These are phyloP conservation scores for Chaetomium sp. DNA, from an alignment of 2,329 filamentous ascomycete genomes.

Conservation along the genomic window DNA sequence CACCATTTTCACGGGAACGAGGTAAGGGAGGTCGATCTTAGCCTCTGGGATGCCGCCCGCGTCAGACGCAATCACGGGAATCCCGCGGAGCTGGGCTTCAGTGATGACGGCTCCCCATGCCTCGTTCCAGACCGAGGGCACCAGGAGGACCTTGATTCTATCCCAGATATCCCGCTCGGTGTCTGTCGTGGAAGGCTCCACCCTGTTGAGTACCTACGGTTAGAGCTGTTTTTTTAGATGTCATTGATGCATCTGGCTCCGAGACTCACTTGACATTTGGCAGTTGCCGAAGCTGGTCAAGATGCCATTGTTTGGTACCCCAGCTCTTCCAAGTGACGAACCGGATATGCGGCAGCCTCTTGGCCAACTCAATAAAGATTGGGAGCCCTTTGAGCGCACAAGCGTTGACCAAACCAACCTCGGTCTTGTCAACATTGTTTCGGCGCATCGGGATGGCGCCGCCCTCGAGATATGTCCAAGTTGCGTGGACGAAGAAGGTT, in stretches of 20 bases:
- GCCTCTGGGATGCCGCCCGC: constrained; percentile 33
- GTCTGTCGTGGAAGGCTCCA: constrained; percentile 27
- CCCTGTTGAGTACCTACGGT: constrained; percentile 19
- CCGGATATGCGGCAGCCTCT: constrained; percentile 30
- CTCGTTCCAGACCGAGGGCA: constrained; percentile 34
- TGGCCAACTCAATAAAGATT: constrained; percentile 32
- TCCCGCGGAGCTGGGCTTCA: constrained; percentile 35
- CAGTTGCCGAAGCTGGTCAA: constrained; percentile 21
- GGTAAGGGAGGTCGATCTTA: constrained; percentile 32
- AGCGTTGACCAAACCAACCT: constrained; percentile 35
- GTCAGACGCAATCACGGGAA: constrained; percentile 34
- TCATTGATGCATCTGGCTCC: not conserved
- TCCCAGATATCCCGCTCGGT: constrained; percentile 35
- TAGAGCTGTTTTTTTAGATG: not conserved
- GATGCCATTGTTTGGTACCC: constrained; percentile 27
- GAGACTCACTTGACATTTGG: constrained; percentile 32
- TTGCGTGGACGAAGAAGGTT: constrained; percentile 30
- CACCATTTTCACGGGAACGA: constrained; percentile 30
- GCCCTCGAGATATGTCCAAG: constrained; percentile 30
- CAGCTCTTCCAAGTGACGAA: constrained; percentile 35
- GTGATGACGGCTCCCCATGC: constrained; percentile 35
- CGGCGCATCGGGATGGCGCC: constrained; percentile 26
- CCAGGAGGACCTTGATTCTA: constrained; percentile 32
- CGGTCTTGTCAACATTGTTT: constrained; percentile 31
- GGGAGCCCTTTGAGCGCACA: constrained; percentile 33